phyloP scores from a whole-genome alignment of 1,284 basidiomycete genomes.

The Schizophyllum amplum region DNA sequence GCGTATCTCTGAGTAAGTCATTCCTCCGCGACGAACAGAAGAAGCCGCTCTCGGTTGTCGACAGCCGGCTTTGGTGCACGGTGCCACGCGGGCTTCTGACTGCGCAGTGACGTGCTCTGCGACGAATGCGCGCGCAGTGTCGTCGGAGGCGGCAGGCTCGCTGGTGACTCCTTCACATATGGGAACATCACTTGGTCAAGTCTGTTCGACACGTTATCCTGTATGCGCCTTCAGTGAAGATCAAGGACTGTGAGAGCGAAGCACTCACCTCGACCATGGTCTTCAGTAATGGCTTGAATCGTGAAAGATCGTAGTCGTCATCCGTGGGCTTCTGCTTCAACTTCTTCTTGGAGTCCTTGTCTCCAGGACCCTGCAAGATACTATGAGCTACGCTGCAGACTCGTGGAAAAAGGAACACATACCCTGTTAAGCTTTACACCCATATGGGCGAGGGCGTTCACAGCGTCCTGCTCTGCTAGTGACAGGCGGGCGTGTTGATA shows the following conservation, averaged over 20 bases:
- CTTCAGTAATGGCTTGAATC: slow-evolving; percentile 84
- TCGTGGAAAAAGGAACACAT: slow-evolving; percentile 18
- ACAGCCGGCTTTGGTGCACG: slow-evolving; percentile 49
- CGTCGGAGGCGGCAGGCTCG: slow-evolving; percentile 35
- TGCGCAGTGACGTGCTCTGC: slow-evolving; percentile 70
- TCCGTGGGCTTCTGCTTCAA: slow-evolving; percentile 66
- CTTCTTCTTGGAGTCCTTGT: slow-evolving; percentile 72
- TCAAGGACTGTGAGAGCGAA: not conserved
- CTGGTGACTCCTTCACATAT: slow-evolving; percentile 84
- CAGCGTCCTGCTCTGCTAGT: slow-evolving; percentile 87
- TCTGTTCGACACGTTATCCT: slow-evolving; percentile 79
- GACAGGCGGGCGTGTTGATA: slow-evolving; percentile 95
- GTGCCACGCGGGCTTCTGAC: slow-evolving; percentile 83
- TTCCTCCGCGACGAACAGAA: slow-evolving; percentile 95
- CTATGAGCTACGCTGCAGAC: slow-evolving; percentile 2
- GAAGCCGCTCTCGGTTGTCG: slow-evolving; percentile 71
- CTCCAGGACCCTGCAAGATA: slow-evolving; percentile 47
- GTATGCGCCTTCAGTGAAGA: slow-evolving; percentile 5
- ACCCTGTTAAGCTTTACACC: slow-evolving; percentile 85
- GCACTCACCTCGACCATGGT: slow-evolving; percentile 78
- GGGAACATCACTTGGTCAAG: slow-evolving; percentile 82
- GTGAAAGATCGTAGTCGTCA: slow-evolving; percentile 93
- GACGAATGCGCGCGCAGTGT: slow-evolving; percentile 42
- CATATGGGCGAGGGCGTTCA: slow-evolving; percentile 81
- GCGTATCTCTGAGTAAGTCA: slow-evolving; percentile 94